These are phyloP conservation scores for Tulasnella calospora DNA, from an alignment of 768 basidiomycete species.

Conservation along the genomic window DNA sequence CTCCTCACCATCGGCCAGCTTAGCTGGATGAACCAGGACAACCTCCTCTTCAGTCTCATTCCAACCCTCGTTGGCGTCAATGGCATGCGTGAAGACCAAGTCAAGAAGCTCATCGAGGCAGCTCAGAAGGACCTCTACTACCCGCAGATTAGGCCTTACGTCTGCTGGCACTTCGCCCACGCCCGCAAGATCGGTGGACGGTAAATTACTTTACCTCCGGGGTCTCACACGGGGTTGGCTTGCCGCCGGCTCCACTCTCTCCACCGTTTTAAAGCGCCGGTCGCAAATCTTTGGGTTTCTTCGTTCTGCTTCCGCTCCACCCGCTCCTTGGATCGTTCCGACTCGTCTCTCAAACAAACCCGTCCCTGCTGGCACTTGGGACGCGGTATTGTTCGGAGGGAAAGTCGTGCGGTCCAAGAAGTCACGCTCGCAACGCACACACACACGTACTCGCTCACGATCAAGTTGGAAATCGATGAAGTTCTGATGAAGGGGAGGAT, in stretches of 20 bases:
- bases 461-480: slow-evolving; percentile 2
- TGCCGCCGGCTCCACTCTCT: slow-evolving; percentile 5
- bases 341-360: slow-evolving; percentile 1
- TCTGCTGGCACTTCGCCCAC: slow-evolving; percentile 56
- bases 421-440: not conserved
- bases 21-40: slow-evolving; percentile 69
- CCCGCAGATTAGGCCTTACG: slow-evolving; percentile 48
- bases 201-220: not conserved
- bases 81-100: slow-evolving; percentile 51
- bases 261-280: not conserved
- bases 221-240: not conserved
- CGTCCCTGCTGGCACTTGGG: not conserved
- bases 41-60: slow-evolving; percentile 54
- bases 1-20: slow-evolving; percentile 62
- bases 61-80: slow-evolving; percentile 54
- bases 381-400: not conserved
- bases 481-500: not conserved
- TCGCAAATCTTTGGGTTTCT: not conserved
- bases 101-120: slow-evolving; percentile 53
- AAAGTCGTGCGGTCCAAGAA: not conserved
- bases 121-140: slow-evolving; percentile 65
- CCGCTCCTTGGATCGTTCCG: not conserved
- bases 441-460: not conserved
- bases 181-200: slow-evolving; percentile 35
- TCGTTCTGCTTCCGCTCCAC: slow-evolving; percentile 1